phyloP scores from a whole-genome alignment of 2,329 filamentous ascomycete species.

The Phaeosphaeriaceae sp. region DNA sequence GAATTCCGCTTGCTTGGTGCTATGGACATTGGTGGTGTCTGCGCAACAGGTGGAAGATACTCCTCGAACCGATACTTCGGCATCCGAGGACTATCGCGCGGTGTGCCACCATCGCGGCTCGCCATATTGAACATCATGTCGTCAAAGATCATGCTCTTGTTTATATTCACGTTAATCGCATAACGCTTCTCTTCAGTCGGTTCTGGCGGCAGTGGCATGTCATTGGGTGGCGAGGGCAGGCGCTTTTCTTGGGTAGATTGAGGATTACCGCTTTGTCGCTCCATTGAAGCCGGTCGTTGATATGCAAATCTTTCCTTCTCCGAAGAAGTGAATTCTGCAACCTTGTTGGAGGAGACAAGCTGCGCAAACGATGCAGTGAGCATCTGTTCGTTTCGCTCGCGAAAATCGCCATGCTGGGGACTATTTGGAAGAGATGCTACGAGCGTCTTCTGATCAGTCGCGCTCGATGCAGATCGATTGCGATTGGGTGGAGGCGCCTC shows the following conservation, averaged over 20 bases:
- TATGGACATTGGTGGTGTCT: conserved; percentile 12
- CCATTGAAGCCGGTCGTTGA: conserved; percentile 5
- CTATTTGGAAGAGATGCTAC: conserved; percentile 34
- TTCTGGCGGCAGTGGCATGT: conserved; percentile 21
- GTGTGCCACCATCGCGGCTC: conserved; percentile 4
- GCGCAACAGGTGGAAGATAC: conserved; percentile 23
- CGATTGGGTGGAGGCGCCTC: conserved; percentile 17
- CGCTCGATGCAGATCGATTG: conserved; percentile 24
- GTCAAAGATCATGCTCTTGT: conserved; percentile 39
- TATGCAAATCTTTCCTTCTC: conserved; percentile 11
- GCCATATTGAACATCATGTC: conserved; percentile 29
- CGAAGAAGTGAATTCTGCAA: neutral
- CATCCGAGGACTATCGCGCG: conserved; percentile 18
- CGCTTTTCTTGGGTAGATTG: conserved; percentile 10
- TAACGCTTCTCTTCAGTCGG: conserved; percentile 26
- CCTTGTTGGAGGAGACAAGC: conserved; percentile 9
- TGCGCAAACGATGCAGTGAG: conserved; percentile 20
- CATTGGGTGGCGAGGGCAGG: conserved; percentile 17
- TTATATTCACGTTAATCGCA: conserved; percentile 35
- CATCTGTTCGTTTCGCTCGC: conserved; percentile 11
- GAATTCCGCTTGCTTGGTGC: conserved; percentile 15
- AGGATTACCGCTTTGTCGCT: neutral
- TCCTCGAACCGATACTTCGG: conserved; percentile 34
- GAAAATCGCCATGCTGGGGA: conserved; percentile 25
- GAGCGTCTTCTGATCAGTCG: conserved; percentile 32